Evolutionary conservation across 2,329 filamentous ascomycete genomes (phyloP), one percentile per base, ranked within the genome.

Genomic region (Xylariaceae sp.): DNA sequence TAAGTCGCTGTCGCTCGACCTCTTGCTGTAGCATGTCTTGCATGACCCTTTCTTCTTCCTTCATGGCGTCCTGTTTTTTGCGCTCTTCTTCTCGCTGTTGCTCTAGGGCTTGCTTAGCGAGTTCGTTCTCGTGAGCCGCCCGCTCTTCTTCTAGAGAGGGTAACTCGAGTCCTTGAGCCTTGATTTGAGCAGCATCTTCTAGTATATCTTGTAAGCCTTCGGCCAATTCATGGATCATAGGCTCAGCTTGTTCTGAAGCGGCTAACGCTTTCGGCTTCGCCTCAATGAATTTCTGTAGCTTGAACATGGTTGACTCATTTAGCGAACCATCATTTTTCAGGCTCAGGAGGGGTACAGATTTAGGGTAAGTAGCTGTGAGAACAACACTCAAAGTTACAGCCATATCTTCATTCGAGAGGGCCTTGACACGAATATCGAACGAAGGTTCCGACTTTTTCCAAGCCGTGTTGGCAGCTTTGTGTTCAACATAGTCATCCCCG

Each of bases 391-490:
- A 76, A 2, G 85, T 86, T 34, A 92, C 80, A 23, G 82, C 82
- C 58, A 92, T 83, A 45, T 92, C 88, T 33, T 86, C 82, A 68
- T 95, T 89, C 0, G 86, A 87, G 3, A 86, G 86, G 8, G 91
- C 84, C 68, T 86, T 91, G 62, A 98, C 81, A 49, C 83, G 85
- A 49, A 98, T 87, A 65, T 91, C 91, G 72, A 98, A 96, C 0
- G 86, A 83, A 14, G 91, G 89, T 69, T 96, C 90, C 3, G 89
- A 87, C 84, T 91, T 92, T 85, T 96, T 92, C 94, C 94, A 98
- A 36, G 92, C 93, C 65, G 85, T 82, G 58, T 87, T 85, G 57
- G 84, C 84, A 47, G 84, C 83, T 68, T 88, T 85, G 67, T 92
- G 84, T 71, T 89, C 86, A 66, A 89, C 82, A 70, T 92, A 97